Evolutionary conservation across 768 basidiomycete genomes (phyloP).

Genomic region (Lentinula boryana): DNA sequence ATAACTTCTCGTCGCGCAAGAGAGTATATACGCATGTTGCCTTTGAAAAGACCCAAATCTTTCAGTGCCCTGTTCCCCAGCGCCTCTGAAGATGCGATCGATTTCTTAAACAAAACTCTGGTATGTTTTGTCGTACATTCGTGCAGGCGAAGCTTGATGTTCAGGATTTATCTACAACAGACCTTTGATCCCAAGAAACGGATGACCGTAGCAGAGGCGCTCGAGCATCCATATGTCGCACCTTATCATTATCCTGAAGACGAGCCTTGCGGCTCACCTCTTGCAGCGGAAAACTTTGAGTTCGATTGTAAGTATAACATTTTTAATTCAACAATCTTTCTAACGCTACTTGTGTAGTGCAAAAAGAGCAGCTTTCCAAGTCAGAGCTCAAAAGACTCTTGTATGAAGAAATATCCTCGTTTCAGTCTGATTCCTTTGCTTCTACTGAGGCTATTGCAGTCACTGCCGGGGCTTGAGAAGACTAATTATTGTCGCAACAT

Average conservation of each 20-base stretch:
- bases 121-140: constrained; percentile 28
- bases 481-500: too few relatives aligned
- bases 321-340: not conserved
- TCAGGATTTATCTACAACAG: constrained; percentile 24
- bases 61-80: constrained; percentile 88
- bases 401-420: constrained; percentile 92
- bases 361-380: constrained; percentile 93
- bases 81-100: constrained; percentile 71
- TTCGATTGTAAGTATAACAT: constrained; percentile 68
- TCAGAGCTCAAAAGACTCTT: constrained; percentile 93
- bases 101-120: constrained; percentile 73
- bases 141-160: not conserved
- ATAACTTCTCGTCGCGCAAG: constrained; percentile 89
- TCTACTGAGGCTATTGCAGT: not conserved
- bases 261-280: constrained; percentile 90
- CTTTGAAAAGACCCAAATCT: constrained; percentile 83
- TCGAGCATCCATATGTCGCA: constrained; percentile 90
- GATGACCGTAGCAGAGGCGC: constrained; percentile 87
- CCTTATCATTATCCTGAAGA: constrained; percentile 95
- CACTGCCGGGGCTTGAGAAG: not conserved
- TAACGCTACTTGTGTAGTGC: constrained; percentile 41
- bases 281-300: constrained; percentile 94
- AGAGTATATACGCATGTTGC: constrained; percentile 91
- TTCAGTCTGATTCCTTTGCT: constrained; percentile 43
- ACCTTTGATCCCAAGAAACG: constrained; percentile 98